phyloP scores from a whole-genome alignment of 169 alveolate genomes.

The Plasmodium malariae region DNA sequence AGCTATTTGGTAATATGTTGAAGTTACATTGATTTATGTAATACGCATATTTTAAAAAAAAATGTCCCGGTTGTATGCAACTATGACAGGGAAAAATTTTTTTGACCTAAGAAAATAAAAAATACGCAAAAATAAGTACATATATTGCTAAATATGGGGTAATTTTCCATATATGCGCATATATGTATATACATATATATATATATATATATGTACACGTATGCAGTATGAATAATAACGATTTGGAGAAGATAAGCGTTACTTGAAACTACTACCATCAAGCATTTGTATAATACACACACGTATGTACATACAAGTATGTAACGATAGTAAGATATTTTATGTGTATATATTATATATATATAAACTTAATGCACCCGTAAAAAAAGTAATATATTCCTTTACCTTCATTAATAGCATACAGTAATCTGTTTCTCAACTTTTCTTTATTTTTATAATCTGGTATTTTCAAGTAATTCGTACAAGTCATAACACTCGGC shows the following conservation, averaged over 20 bases:
- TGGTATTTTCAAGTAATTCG: slow-evolving; percentile 95
- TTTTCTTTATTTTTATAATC: slow-evolving; percentile 90
- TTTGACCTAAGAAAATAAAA: slow-evolving; percentile 50
- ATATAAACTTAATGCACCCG: slow-evolving; percentile 37
- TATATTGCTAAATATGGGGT: not conserved
- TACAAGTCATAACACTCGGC: slow-evolving; percentile 96
- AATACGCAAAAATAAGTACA: not conserved
- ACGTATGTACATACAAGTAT: slow-evolving; percentile 8
- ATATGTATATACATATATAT: not conserved
- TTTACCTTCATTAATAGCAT: slow-evolving; percentile 94
- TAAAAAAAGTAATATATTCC: not conserved
- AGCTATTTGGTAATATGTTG: not conserved
- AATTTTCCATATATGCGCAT: not conserved
- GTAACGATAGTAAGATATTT: not conserved
- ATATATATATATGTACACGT: not conserved
- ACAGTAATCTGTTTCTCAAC: slow-evolving; percentile 85
- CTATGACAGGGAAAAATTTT: slow-evolving; percentile 63
- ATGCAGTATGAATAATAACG: not conserved
- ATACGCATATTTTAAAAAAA: not conserved
- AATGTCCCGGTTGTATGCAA: slow-evolving; percentile 9
- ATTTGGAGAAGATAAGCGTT: not conserved
- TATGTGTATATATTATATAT: slow-evolving; percentile 17
- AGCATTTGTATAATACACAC: no score
- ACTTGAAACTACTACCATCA: not conserved
- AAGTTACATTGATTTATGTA: not conserved